Percentiles rank a stretch among this genome's conserved stretches.
Evolutionary conservation across 345 rosid genomes (phyloP).

Genomic region (Durio zibethinus): DNA sequence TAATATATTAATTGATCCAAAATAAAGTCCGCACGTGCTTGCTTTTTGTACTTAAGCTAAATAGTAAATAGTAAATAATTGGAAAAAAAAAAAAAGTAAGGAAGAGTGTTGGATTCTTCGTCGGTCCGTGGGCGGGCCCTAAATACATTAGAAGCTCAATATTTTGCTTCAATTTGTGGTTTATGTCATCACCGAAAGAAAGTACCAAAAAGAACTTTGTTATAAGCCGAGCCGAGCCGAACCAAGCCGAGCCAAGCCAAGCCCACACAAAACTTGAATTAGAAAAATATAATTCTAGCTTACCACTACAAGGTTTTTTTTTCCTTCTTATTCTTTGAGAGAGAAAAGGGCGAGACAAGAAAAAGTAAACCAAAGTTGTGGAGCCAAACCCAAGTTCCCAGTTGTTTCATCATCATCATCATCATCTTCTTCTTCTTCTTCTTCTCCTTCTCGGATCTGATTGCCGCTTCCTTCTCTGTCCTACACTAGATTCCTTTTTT

Average conservation of each 20-base stretch:
- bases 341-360: slow-evolving; percentile 12
- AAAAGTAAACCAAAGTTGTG: slow-evolving; percentile 26
- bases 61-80: background rate
- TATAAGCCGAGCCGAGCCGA: slow-evolving; percentile 31
- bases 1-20: no score
- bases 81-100: no score
- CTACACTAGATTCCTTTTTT: background rate
- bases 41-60: no score
- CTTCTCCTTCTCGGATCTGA: slow-evolving; percentile 15
- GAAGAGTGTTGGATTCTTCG: slow-evolving; percentile 70
- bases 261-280: background rate
- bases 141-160: slow-evolving; percentile 27
- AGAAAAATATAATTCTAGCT: background rate
- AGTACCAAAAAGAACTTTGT: slow-evolving; percentile 25
- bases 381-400: slow-evolving; percentile 19
- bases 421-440: no score
- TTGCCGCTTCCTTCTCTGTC: background rate
- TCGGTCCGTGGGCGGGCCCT: slow-evolving; percentile 50
- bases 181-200: slow-evolving; percentile 44
- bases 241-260: slow-evolving; percentile 6
- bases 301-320: background rate
- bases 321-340: background rate
- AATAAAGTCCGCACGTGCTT: no score
- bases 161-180: slow-evolving; percentile 43
- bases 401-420: slow-evolving; percentile 5